Percentiles rank a stretch among this genome's conserved stretches.
phyloP scores from a whole-genome alignment of 768 basidiomycete genomes.

The Lentinus tigrinus region DNA sequence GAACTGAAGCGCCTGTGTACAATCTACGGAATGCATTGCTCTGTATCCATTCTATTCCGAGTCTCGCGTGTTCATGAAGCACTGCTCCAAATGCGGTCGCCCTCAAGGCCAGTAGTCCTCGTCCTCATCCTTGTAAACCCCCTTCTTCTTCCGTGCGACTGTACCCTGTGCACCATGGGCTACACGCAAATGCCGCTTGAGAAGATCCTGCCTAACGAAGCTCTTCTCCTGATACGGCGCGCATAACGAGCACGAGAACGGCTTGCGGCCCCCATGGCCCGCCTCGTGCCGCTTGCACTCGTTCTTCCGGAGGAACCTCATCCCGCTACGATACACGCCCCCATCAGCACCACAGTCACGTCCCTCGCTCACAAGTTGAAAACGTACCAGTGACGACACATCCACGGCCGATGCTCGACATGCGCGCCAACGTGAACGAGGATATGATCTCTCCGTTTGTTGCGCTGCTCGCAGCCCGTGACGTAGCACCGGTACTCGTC shows the following conservation, averaged over 20 bases:
- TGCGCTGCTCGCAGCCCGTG: constrained; percentile 60
- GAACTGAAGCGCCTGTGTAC: too few species aligned
- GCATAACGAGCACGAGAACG: constrained; percentile 59
- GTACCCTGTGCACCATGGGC: constrained; percentile 43
- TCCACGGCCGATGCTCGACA: constrained; percentile 65
- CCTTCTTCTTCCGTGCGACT: constrained; percentile 30
- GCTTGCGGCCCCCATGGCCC: constrained; percentile 57
- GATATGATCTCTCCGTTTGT: constrained; percentile 75
- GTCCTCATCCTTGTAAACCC: constrained; percentile 15
- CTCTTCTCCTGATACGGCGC: constrained; percentile 39
- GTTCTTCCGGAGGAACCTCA: constrained; percentile 70
- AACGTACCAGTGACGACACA: constrained; percentile 63
- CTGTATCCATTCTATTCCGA: too few species aligned
- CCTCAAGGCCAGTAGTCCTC: constrained; percentile 16
- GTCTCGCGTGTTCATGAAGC: too few species aligned
- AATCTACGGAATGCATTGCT: too few species aligned
- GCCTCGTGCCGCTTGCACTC: constrained; percentile 77
- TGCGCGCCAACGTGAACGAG: constrained; percentile 73
- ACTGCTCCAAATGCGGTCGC: neutral
- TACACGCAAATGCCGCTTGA: constrained; percentile 63
- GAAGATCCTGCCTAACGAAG: constrained; percentile 67
- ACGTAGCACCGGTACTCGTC: constrained; percentile 70
- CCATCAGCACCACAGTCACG: neutral
- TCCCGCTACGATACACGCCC: constrained; percentile 38
- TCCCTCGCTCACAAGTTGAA: neutral